These are phyloP conservation scores for Ascochyta fabae DNA, from an alignment of 2,329 filamentous ascomycete species.

Conservation along the genomic window DNA sequence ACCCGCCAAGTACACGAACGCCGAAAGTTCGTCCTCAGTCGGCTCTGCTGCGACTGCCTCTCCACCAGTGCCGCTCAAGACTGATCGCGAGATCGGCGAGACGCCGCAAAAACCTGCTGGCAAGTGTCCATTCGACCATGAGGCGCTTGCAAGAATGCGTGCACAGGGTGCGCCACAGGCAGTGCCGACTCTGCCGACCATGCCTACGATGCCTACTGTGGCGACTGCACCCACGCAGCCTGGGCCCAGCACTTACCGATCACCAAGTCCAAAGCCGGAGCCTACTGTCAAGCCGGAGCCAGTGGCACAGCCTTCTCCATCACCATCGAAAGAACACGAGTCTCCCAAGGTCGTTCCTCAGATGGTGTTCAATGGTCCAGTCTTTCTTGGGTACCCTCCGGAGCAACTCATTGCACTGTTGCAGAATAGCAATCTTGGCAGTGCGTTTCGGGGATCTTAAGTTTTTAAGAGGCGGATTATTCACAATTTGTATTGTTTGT, in stretches of 20 bases:
- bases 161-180: constrained; percentile 13
- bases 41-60: constrained; percentile 51
- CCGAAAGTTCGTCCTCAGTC: constrained; percentile 47
- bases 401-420: constrained; percentile 45
- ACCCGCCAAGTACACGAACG: constrained; percentile 61
- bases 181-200: constrained; percentile 17
- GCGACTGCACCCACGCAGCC: constrained; percentile 21
- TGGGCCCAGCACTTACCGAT: constrained; percentile 15
- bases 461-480: too few relatives aligned
- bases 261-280: constrained; percentile 16
- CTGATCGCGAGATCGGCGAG: constrained; percentile 30
- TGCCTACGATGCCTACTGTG: constrained; percentile 10
- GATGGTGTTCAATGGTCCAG: constrained; percentile 89
- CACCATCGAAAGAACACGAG: constrained; percentile 16
- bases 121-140: constrained; percentile 48
- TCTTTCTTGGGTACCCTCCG: constrained; percentile 82
- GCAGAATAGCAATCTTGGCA: constrained; percentile 47
- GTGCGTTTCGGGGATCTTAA: constrained; percentile 17
- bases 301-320: constrained; percentile 9
- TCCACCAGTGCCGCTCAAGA: constrained; percentile 61
- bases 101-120: constrained; percentile 34
- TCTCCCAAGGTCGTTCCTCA: constrained; percentile 58
- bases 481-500: constrained; percentile 28
- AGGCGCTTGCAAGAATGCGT: constrained; percentile 30
- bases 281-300: constrained; percentile 14